Conservation (phyloP, 305 asterid genomes). For the Fraxinus sp. region DNA sequence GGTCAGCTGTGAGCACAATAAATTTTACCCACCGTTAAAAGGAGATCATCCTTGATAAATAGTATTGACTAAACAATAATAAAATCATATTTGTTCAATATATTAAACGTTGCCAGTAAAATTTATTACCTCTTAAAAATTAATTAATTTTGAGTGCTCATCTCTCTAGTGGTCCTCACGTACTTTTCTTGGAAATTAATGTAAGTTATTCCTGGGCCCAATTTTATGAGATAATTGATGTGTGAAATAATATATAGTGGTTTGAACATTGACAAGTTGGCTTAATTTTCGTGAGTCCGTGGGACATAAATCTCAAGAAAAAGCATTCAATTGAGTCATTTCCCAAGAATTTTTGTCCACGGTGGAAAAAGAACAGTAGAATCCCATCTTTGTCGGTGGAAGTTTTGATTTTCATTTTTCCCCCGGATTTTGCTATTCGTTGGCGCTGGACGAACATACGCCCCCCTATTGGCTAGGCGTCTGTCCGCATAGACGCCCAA, state of each 20-base stretch:
- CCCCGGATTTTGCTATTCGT: not conserved
- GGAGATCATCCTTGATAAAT: not conserved
- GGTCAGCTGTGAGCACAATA: not conserved
- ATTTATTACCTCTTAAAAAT: not conserved
- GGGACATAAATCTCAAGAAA: conserved; percentile 18
- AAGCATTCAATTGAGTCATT: conserved; percentile 9
- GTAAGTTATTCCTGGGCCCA: not conserved
- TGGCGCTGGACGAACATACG: not conserved
- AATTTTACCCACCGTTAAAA: too few species aligned
- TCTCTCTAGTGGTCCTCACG: not conserved
- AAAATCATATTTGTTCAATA: not conserved
- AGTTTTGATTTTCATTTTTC: not conserved
- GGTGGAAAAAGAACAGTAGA: not conserved
- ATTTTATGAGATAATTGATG: not conserved
- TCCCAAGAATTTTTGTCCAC: not conserved
- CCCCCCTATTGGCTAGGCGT: not conserved
- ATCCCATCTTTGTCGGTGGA: conserved; percentile 27
- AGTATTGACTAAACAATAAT: not conserved
- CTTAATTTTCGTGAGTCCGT: not conserved
- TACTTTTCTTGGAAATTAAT: not conserved
- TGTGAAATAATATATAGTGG: not conserved
- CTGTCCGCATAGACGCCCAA: not conserved
- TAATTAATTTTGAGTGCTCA: not conserved
- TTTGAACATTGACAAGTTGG: not conserved
- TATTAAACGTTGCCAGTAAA: not conserved